Base-by-base conservation (phyloP, 441 rosid genomes). In the Gossypium gossypioides region DNA sequence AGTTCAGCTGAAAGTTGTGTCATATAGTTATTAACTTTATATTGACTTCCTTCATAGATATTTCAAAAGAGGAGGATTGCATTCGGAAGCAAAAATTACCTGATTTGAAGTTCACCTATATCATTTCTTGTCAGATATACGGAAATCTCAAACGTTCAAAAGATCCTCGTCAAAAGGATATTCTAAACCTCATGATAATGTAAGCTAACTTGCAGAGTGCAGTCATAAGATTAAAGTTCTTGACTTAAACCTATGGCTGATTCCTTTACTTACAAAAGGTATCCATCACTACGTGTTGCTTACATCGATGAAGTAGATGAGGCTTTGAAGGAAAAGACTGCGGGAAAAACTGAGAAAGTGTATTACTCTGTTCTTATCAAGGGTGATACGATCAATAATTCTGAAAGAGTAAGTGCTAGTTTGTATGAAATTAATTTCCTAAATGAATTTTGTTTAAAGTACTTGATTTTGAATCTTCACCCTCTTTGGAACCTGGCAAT, bases 51-150 rank as follows among this genome's bases (percentile, higher is more conserved):
- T 57, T 78, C 78, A 81, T 88, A 92, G 94, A 76, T 69, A 15
- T n/a, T 22, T 52, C 66, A 64, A 66, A 80, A 12, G 82, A 80
- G 69, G 82, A 73, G 24, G 71, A 74, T 51, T 68, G 74, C 79
- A 54, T 71, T 80, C 72, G 60, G 1, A 22, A 58, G 89, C 84
- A 83, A 74, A 96, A 93, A 75, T 83, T 92, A 57, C 90, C 90
- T 6, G 90, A 91, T 83, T 72, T 95, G 81, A 95, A 95, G 92
- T 95, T 92, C 86, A 92, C 97, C 55, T 95, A 91, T 80, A 97
- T 95, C 69, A 97, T 95, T 68, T 95, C 99, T 65, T 95, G 98
- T 84, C 98, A 95, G 76, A 56, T 91, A 40, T 88, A 88, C 72
- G 99, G 97, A 46, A 75, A 74, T 77, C 97, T 86, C 80, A 95